These are phyloP conservation scores for Pleurotus giganteus DNA, from an alignment of 768 basidiomycete species.

Conservation along the genomic window DNA sequence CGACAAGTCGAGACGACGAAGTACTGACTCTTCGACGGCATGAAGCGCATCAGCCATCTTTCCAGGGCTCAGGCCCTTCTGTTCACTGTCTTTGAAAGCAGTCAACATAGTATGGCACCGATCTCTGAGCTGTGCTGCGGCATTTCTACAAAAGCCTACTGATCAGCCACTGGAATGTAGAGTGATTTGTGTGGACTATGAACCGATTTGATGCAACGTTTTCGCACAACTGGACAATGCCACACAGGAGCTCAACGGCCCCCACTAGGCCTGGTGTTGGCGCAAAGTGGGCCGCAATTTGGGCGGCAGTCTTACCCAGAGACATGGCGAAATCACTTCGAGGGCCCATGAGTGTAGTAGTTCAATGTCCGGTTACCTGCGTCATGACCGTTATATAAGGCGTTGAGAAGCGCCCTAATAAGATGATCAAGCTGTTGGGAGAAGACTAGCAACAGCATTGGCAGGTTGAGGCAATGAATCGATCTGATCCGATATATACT, in stretches of 20 bases:
- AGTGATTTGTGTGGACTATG: background rate
- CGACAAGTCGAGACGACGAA: slow-evolving; percentile 15
- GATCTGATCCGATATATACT: background rate
- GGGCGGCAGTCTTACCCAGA: slow-evolving; percentile 35
- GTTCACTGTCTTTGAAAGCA: slow-evolving; percentile 4
- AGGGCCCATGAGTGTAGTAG: slow-evolving; percentile 3
- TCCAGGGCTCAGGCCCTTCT: slow-evolving; percentile 32
- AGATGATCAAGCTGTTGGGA: background rate
- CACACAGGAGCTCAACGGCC: slow-evolving; percentile 38
- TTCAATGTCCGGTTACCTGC: background rate
- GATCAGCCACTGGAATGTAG: background rate
- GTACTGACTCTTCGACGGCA: slow-evolving; percentile 32
- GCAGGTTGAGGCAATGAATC: no score
- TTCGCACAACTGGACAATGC: slow-evolving; percentile 44
- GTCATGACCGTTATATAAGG: no score
- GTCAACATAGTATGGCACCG: slow-evolving; percentile 12
- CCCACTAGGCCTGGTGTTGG: slow-evolving; percentile 48
- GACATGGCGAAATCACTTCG: background rate
- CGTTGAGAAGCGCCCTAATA: background rate
- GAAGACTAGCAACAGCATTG: background rate
- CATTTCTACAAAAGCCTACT: slow-evolving; percentile 5
- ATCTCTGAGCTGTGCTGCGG: slow-evolving; percentile 12
- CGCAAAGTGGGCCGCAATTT: slow-evolving; percentile 44
- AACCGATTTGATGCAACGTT: slow-evolving; percentile 50
- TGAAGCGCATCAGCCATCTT: slow-evolving; percentile 29